Conservation (phyloP, 441 rosid species). For the Populus hybrid region DNA sequence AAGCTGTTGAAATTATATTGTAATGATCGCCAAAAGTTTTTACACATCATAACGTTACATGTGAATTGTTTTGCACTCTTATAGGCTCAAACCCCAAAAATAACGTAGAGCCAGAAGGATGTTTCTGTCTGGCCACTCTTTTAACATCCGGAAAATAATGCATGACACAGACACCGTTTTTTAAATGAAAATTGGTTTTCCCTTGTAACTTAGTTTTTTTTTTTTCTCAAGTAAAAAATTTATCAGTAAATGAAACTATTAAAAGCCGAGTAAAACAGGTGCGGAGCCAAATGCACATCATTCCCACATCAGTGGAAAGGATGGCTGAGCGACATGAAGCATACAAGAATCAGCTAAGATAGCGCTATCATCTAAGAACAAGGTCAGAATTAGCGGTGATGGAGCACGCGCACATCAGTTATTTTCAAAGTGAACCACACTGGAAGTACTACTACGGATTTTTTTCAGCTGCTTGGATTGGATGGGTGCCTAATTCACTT, state of each 20-base stretch:
- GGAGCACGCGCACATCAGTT: background rate
- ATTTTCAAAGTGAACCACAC: background rate
- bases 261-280: background rate
- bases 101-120: background rate
- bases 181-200: background rate
- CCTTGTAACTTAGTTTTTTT: background rate
- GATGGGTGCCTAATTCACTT: background rate
- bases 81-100: background rate
- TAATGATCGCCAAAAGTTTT: background rate
- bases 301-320: background rate
- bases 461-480: background rate
- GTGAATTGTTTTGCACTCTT: background rate
- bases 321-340: background rate
- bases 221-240: background rate
- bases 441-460: background rate
- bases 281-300: background rate
- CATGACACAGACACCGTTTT: background rate
- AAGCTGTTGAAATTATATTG: background rate
- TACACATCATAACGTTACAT: background rate
- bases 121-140: background rate
- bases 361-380: background rate
- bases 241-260: background rate
- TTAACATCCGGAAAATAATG: background rate
- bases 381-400: background rate
- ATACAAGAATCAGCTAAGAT: background rate